Percentiles rank a stretch among this genome's conserved stretches.
Evolutionary conservation across 768 basidiomycete species (phyloP).

Genomic region (Boletus patriciae): DNA sequence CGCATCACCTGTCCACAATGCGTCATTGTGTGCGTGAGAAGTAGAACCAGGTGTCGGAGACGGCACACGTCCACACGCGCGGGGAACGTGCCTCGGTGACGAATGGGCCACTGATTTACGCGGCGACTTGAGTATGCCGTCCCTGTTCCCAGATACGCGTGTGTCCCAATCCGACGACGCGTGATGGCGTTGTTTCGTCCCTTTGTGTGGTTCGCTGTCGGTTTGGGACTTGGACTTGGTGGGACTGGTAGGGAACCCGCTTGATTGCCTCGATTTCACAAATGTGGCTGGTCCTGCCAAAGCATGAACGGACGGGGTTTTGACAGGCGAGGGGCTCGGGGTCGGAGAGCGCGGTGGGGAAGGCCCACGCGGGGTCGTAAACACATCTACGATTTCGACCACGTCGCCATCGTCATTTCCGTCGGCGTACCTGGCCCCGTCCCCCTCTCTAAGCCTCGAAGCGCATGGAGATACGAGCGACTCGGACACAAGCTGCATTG

Average conservation of each 20-base stretch:
- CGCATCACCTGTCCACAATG: background rate
- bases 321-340: slow-evolving; percentile 17
- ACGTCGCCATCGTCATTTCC: background rate
- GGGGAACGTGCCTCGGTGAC: slow-evolving; percentile 21
- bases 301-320: background rate
- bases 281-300: background rate
- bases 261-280: background rate
- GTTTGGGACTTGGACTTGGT: background rate
- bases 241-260: slow-evolving; percentile 17
- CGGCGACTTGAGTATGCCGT: slow-evolving; percentile 21
- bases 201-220: background rate
- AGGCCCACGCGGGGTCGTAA: slow-evolving; percentile 20
- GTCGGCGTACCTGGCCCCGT: background rate
- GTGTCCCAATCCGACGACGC: slow-evolving; percentile 6
- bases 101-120: slow-evolving; percentile 26
- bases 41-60: slow-evolving; percentile 15
- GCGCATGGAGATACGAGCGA: background rate
- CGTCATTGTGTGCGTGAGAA: background rate
- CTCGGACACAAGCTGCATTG: slow-evolving; percentile 21
- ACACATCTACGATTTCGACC: slow-evolving; percentile 21
- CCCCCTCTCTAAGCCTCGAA: background rate
- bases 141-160: background rate
- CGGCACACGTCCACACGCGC: background rate
- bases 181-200: background rate
- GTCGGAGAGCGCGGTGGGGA: slow-evolving; percentile 25